Evolutionary conservation across 805 yeast species (phyloP).

Genomic region (Ogataea methylovora): DNA sequence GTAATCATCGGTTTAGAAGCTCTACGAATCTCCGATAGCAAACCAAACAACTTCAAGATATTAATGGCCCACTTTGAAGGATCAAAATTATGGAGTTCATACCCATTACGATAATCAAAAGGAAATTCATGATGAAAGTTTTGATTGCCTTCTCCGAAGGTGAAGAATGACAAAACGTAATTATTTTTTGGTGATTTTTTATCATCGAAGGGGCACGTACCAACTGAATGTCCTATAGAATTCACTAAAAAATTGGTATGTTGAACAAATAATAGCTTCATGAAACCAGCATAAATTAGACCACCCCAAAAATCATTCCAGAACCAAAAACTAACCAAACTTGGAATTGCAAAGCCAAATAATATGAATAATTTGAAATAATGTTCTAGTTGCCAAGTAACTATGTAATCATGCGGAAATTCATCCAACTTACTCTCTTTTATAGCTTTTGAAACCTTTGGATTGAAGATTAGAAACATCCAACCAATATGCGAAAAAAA

Average conservation of each 20-base stretch:
- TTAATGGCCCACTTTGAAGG: constrained; percentile 78
- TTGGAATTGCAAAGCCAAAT: constrained; percentile 53
- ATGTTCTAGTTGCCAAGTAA: constrained; percentile 66
- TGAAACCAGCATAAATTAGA: constrained; percentile 66
- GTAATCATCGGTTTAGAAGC: constrained; percentile 57
- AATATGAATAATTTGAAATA: constrained; percentile 44
- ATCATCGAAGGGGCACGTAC: constrained; percentile 68
- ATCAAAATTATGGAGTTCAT: constrained; percentile 68
- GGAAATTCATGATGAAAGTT: constrained; percentile 96
- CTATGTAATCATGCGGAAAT: constrained; percentile 48
- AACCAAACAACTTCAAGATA: constrained; percentile 41
- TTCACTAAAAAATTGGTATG: constrained; percentile 74
- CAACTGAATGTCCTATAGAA: constrained; percentile 76
- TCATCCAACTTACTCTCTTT: constrained; percentile 47
- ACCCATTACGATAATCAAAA: constrained; percentile 75
- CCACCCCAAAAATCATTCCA: constrained; percentile 81
- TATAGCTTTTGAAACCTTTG: constrained; percentile 36
- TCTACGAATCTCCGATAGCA: constrained; percentile 50
- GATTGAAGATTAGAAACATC: constrained; percentile 64
- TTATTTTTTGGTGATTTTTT: constrained; percentile 68
- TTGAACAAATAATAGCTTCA: constrained; percentile 66
- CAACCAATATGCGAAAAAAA: constrained; percentile 85
- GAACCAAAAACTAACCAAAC: constrained; percentile 50
- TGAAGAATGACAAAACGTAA: constrained; percentile 51
- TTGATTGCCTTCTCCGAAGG: constrained; percentile 88